Evolutionary conservation across 345 rosid genomes (phyloP).

Genomic region (Arabidopsis thaliana): TAIR10.1 NC_003070.9:27606501-27607000

Average conservation of each 20-base stretch:
- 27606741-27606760: slow-evolving; percentile 82
- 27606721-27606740: slow-evolving; percentile 96
- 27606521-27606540: slow-evolving; percentile 1
- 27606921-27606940: slow-evolving; percentile 93
- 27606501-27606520: slow-evolving; percentile 20
- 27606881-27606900: slow-evolving; percentile 89
- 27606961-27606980: slow-evolving; percentile 13
- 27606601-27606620: slow-evolving; percentile 5
- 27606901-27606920: slow-evolving; percentile 97
- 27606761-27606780: slow-evolving; percentile 21
- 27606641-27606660: slow-evolving; percentile 85
- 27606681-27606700: slow-evolving; percentile 88
- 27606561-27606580: slow-evolving; percentile 12
- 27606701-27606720: slow-evolving; percentile 84
- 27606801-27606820: slow-evolving; percentile 20
- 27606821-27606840: slow-evolving; percentile 32
- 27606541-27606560: slow-evolving; percentile 9
- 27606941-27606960: slow-evolving; percentile 9
- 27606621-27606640: neutral
- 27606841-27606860: slow-evolving; percentile 91
- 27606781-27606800: slow-evolving; percentile 27
- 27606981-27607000: slow-evolving; percentile 21
- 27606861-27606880: slow-evolving; percentile 87
- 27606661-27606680: slow-evolving; percentile 93
- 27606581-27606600: neutral